Evolutionary conservation across 2,329 filamentous ascomycete species (phyloP), one percentile per base, ranked within the genome.

Genomic region (Coniella vitis): DNA sequence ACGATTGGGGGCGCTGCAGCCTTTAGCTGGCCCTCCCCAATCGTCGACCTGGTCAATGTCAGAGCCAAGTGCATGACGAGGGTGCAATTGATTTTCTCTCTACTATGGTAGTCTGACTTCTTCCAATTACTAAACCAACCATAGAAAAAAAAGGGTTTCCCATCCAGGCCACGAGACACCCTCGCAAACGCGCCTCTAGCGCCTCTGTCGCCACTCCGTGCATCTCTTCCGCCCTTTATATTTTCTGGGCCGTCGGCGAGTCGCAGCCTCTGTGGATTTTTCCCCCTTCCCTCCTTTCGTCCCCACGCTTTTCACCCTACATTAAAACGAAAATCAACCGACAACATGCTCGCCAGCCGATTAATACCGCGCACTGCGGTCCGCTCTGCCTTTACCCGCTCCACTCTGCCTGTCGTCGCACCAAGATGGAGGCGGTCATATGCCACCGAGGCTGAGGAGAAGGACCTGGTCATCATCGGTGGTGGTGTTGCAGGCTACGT

Each of bases 401-500:
- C 51, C 20, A 48, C 43, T 17, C 52, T 49, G 4, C 52, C 68
- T 78, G 45, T 75, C 54, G 65, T 75, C 58, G 65, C 75, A 49
- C 70, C 73, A 47, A 73, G 74, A 71, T 78, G 72, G 70, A 74
- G 71, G 63, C 74, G 81, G 60, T 70, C 72, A 56, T 83, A 80
- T 63, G 78, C 81, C 49, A 78, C 78, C 46, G 66, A 73, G 60
- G 68, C 75, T 69, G 89, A 90, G 69, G 89, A 96, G 70, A 94
- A 95, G 71, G 93, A 98, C 70, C 78, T 98, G 48, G 86, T 98
- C 65, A 90, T 98, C 71, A 95, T 98, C 65, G 93, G 93, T 64
- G 93, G 93, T 69, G 93, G 93, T 74, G 93, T 97, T 63, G 93
- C 91, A 61, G 93, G 93, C 66, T 98, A 98, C 74, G 93, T 98